Evolutionary conservation across 495 filamentous ascomycete species (phyloP), one percentile per base, ranked within the genome.

Genomic region (Hypoxylon fragiforme): DNA sequence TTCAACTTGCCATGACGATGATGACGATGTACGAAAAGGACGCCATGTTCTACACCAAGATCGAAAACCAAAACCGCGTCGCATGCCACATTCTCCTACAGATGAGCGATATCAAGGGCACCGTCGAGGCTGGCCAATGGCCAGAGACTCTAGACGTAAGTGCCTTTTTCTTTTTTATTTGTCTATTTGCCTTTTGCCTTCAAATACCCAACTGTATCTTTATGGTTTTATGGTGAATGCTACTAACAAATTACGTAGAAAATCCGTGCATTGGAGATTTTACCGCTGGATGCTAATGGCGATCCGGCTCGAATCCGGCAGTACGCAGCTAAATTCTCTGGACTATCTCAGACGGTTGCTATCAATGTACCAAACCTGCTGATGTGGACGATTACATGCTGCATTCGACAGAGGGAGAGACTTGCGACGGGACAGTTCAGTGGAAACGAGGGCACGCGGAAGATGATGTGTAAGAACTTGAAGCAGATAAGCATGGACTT

Each of bases 351-450:
- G 53, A 80, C 88, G 7, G 85, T 97, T 22, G 85, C 91, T 1
- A 83, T 88, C 64, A 95, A 91, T 64, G 80, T 97, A 53, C 91
- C 90, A 0, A 88, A 89, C 73, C 75, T 97, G 42, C 80, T 98
- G 21, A 86, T 96, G 72, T 96, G 94, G 92, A 89, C 89, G 24
- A 90, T 97, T 55, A 80, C 85, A 15, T 89, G 87, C 65, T 94
- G 92, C 68, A 83, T 85, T 42, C 77, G 81, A 21, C 84, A 94
- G 66, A 81, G 91, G 26, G 85, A 87, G 51, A 68, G 79, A 16
- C 72, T 96, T 35, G 77, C 74, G 48, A 78, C 71, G 31, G 80
- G 82, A 16, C 76, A 81, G 52, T 97, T 84, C 66, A 87, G 85
- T 44, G 91, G 81, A 46, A 81, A 89, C 63, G 85, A 85, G 46